Evolutionary conservation across 805 yeast species (phyloP), one percentile per base, ranked within the genome.

Genomic region (Candida sanyiensis): DNA sequence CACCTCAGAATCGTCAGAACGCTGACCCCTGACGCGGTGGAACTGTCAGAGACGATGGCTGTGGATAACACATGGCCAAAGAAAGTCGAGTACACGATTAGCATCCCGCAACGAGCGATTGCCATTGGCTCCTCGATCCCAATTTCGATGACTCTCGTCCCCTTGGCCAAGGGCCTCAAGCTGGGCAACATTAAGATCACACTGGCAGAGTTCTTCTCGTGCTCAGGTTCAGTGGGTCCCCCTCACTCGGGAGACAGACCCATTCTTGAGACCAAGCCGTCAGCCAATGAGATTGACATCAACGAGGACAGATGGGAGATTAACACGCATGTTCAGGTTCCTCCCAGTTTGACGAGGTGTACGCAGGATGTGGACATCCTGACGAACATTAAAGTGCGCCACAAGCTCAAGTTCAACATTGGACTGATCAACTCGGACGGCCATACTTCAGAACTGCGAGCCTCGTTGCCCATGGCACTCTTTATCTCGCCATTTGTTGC

Each of bases 21-120:
- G 0, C 63, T 90, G 43, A 79, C 95, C 2, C 75, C 95, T 1
- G 97, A 90, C 58, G 74, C 94, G 1, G 73, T 84, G 4, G 97
- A 93, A 52, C 67, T 88, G 18, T 73, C 94, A 0, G 97, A 90
- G 59, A 86, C 97, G 0, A 84, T 89, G 50, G 85, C 95, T 0
- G 94, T 90, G 23, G 96, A 88, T 55, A 90, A 90, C 57, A 80
- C 89, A 1, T 90, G 97, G 97, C 97, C 97, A 3, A 67, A 78
- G 33, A 93, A 93, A 57, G 86, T 90, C 23, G 97, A 90, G 54
- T 90, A 90, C 58, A 74, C 87, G 3, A 77, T 93, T 43, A 82
- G 85, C 38, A 79, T 85, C 6, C 97, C 97, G 0, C 70, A 86
- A 19, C 81, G 85, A 52, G 95, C 97, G 0, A 73, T 87, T 18